Base-by-base conservation (phyloP, 768 basidiomycete genomes). In the Rhizopogon salebrosus region DNA sequence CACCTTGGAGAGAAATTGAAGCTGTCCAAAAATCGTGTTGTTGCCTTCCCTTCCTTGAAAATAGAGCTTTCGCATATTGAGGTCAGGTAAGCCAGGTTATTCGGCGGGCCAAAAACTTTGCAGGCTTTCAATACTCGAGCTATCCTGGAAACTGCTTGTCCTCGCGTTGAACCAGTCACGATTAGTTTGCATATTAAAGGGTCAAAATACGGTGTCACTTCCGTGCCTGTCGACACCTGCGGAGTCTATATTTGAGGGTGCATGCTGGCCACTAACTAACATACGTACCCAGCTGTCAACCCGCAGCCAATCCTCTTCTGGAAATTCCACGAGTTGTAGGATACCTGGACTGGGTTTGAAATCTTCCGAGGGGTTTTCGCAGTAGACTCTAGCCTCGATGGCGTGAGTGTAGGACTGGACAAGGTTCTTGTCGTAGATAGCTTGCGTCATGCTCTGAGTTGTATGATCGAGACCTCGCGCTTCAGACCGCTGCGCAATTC, bases 301-400 rank as follows among this genome's bases (percentile, higher is more conserved):
- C n/a, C 80, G 67, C 16, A 85, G 63, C 83, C 83, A 86, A 1
- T 72, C 71, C 36, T 71, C 60, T 9, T 61, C 37, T 0, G 69
- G 65, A 7, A 80, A 64, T 1, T 69, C 58, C 3, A 87, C 84
- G 35, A 71, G 52, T 54, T 86, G 84, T n/a, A 87, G 70, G 0
- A 85, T 64, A 0, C 85, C 85, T 14, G 85, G 78, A 36, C 76
- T 75, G 6, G 85, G 85, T 43, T 69, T 65, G 62, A 85, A 87
- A 24, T 71, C 68, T 14, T 76, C 74, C 0, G 75, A 72, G 0
- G 85, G 82, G 53, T 84, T 80, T 63, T 87, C 85, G 31, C 82
- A 76, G 56, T 85, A 85, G 3, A 84, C 64, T 4, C 84, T 76
- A 2, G 71, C 78, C 60, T 85, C 83, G 42, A 85, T 77, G 1